A percentile compares a stretch with the other conserved stretches of the same genome.
These are phyloP conservation scores for Suhomyces canberraensis DNA, from an alignment of 805 yeast genomes.

Conservation along the genomic window DNA sequence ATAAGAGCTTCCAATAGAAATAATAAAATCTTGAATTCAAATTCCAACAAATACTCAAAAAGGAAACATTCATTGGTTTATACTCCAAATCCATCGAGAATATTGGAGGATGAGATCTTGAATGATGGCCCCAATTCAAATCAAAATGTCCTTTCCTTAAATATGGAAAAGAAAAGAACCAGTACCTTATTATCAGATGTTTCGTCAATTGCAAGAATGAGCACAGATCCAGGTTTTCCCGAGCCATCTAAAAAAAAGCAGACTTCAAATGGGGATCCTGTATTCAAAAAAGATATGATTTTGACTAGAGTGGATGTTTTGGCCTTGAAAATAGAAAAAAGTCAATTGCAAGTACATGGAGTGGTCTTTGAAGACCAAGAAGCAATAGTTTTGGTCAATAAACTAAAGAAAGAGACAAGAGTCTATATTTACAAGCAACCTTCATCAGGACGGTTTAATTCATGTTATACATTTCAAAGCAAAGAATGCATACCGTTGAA, in stretches of 20 bases:
- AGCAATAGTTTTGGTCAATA: constrained; percentile 55
- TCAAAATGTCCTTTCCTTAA: constrained; percentile 28
- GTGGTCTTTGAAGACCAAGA: constrained; percentile 54
- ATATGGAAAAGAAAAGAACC: constrained; percentile 42
- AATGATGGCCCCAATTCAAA: constrained; percentile 5
- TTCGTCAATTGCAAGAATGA: constrained; percentile 46
- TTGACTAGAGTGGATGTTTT: constrained; percentile 56
- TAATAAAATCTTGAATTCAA: constrained; percentile 12
- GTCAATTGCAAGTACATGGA: constrained; percentile 34
- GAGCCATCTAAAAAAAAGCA: constrained; percentile 20
- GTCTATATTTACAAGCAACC: constrained; percentile 48
- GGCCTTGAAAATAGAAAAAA: constrained; percentile 25
- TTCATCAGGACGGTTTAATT: constrained; percentile 26
- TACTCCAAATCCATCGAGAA: constrained; percentile 43
- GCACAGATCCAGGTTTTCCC: constrained; percentile 31
- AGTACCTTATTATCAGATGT: constrained; percentile 41
- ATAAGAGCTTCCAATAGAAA: constrained; percentile 36
- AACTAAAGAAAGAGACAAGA: constrained; percentile 38
- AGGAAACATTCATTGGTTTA: constrained; percentile 27
- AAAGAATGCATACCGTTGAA: constrained; percentile 40
- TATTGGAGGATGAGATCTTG: constrained; percentile 38
- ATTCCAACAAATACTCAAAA: constrained; percentile 14
- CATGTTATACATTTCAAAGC: constrained; percentile 26
- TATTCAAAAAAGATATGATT: constrained; percentile 64
- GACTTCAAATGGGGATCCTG: constrained; percentile 13